These are phyloP conservation scores for Pulicaria dysenterica DNA, from an alignment of 129 eudicot genomes.

Conservation along the genomic window DNA sequence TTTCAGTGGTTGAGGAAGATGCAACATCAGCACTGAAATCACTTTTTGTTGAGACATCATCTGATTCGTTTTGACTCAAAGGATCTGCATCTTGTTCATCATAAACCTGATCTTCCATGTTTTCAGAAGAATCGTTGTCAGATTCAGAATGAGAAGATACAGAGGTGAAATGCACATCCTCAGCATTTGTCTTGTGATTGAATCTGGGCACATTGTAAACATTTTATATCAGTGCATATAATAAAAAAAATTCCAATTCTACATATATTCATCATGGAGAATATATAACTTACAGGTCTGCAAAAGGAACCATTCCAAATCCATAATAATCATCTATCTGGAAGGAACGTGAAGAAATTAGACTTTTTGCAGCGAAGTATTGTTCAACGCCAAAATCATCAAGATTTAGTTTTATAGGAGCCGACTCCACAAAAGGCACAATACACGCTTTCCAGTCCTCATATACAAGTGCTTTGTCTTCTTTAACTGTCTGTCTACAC, in stretches of 20 bases:
- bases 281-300: constrained; percentile 77
- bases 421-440: constrained; percentile 60
- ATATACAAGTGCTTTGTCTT: constrained; percentile 69
- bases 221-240: neutral
- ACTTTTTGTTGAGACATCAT: constrained; percentile 15
- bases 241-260: neutral
- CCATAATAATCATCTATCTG: constrained; percentile 84
- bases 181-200: constrained; percentile 91
- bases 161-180: constrained; percentile 86
- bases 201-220: constrained; percentile 45
- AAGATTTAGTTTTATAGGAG: constrained; percentile 47
- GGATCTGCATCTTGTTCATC: constrained; percentile 25
- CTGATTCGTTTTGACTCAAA: constrained; percentile 26
- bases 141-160: constrained; percentile 54
- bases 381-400: constrained; percentile 59
- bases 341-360: constrained; percentile 87
- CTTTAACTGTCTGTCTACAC: constrained; percentile 82
- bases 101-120: constrained; percentile 25
- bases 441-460: constrained; percentile 92
- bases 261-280: neutral
- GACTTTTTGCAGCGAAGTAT: constrained; percentile 86
- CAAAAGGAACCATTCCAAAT: constrained; percentile 94
- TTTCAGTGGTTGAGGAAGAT: constrained; percentile 37
- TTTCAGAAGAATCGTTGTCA: constrained; percentile 39
- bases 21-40: constrained; percentile 27